Percentiles rank a stretch among this genome's conserved stretches.
phyloP scores from a whole-genome alignment of 306 rosid genomes.

The Abrus precatorius region DNA sequence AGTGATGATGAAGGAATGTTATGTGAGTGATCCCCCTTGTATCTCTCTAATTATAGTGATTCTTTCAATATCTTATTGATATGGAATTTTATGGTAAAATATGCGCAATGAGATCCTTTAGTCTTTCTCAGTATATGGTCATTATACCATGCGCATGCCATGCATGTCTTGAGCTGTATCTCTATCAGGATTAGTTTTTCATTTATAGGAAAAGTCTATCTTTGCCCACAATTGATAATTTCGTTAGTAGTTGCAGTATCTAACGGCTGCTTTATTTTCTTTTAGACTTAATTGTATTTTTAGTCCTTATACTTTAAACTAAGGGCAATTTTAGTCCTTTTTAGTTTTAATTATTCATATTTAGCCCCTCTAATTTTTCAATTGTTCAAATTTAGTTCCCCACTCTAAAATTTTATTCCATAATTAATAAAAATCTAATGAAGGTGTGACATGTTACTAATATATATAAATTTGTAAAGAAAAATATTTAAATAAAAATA shows the following conservation, averaged over 20 bases:
- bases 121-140: not conserved
- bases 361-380: too few relatives aligned
- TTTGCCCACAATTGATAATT: slow-evolving; percentile 18
- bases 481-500: too few relatives aligned
- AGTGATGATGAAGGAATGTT: slow-evolving; percentile 93
- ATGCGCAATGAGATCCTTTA: not conserved
- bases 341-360: too few relatives aligned
- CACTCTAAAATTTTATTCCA: too few relatives aligned
- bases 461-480: too few relatives aligned
- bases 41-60: slow-evolving; percentile 9
- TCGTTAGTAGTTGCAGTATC: slow-evolving; percentile 13
- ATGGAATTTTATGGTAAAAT: slow-evolving; percentile 21
- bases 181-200: not conserved
- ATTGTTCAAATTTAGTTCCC: too few relatives aligned
- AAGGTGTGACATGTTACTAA: too few relatives aligned
- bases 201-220: too few relatives aligned
- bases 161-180: slow-evolving; percentile 7
- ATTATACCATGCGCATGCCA: not conserved
- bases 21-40: slow-evolving; percentile 66
- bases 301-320: too few relatives aligned
- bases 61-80: slow-evolving; percentile 38
- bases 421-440: too few relatives aligned
- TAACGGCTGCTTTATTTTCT: not conserved
- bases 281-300: not conserved
- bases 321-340: too few relatives aligned